A percentile compares a stretch with the other conserved stretches of the same genome.
phyloP scores from a whole-genome alignment of 1,284 basidiomycete genomes.

The Sphagnurus paluster region DNA sequence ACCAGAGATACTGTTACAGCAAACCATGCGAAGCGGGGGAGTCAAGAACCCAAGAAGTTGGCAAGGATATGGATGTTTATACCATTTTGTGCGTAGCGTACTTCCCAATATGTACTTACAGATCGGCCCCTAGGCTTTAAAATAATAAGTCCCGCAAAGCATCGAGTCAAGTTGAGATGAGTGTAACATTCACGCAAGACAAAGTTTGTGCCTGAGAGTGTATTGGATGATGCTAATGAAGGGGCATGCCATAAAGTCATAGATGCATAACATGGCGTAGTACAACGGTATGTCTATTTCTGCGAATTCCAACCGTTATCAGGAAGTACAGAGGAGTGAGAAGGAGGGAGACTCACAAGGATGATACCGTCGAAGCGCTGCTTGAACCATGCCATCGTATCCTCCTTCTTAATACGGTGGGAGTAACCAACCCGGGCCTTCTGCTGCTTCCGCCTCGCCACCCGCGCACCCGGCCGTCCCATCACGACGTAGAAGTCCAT shows the following conservation, averaged over 20 bases:
- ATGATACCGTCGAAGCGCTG: slow-evolving; percentile 98
- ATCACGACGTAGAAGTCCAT: slow-evolving; percentile 99
- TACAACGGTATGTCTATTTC: slow-evolving; percentile 36
- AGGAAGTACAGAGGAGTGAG: slow-evolving; percentile 4
- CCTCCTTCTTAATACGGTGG: slow-evolving; percentile 91
- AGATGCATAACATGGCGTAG: slow-evolving; percentile 31
- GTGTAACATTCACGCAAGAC: not conserved
- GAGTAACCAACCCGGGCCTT: slow-evolving; percentile 84
- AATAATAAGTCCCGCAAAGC: not conserved
- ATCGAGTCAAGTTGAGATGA: not conserved
- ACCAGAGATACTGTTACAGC: too few species aligned
- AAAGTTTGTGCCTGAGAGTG: slow-evolving; percentile 11
- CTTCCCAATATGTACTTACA: too few species aligned
- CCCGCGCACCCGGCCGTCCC: slow-evolving; percentile 93
- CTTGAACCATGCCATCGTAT: slow-evolving; percentile 98
- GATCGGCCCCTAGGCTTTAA: too few species aligned
- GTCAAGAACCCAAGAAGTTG: too few species aligned
- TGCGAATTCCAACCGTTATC: slow-evolving; percentile 20
- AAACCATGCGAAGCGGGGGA: too few species aligned
- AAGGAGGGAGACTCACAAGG: slow-evolving; percentile 52
- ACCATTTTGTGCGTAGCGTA: too few species aligned
- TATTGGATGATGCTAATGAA: slow-evolving; percentile 12
- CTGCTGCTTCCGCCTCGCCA: slow-evolving; percentile 91
- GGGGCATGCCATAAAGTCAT: slow-evolving; percentile 32
- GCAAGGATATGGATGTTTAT: too few species aligned